Evolutionary conservation across 768 basidiomycete genomes (phyloP), one percentile per base, ranked within the genome.

Genomic region (Piloderma croceum): DNA sequence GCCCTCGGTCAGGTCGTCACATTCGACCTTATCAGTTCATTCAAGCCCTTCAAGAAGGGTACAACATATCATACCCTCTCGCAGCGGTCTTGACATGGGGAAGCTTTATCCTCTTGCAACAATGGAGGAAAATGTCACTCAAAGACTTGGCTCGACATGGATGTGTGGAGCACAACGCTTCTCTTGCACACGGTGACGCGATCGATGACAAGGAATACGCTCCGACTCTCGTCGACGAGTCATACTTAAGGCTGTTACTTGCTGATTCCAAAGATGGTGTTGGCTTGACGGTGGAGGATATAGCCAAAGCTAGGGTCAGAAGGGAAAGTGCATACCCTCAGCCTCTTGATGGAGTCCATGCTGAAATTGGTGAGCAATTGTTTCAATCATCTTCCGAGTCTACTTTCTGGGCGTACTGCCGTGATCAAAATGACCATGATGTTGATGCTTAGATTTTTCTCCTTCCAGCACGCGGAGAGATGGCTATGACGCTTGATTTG

Each of bases 121-220:
- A n/a, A n/a, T 43, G 42, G 24, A 3, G 31, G 12, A 38, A 33
- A 18, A 47, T 20, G 45, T 25, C 62, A 70, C 11, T 49, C 54
- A 31, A 59, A 68, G 4, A 70, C 45, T 56, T 77, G 17, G 73
- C 71, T 0, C 64, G 64, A 24, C 79, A 81, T 51, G 62, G 63
- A 36, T 47, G 56, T 0, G 63, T 82, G 38, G 79, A 81, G 43
- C 79, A 82, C 51, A 63, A 82, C 41, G 79, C 79, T 11, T 75
- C 74, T 39, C 62, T 81, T 12, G 77, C 77, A 24, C 79, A 81
- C 46, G 59, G 62, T n/a, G 69, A 76, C 24, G 65, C 61, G 7
- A n/a, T n/a, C n/a, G 60, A 64, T 0, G 68, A 63, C 2, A 51
- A 66, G 6, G 58, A 63, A 27, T 74, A 69, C 47, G 77, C 79